Evolutionary conservation across 805 yeast genomes (phyloP), one percentile per base, ranked within the genome.

Genomic region (Brettanomyces anomalus): DNA sequence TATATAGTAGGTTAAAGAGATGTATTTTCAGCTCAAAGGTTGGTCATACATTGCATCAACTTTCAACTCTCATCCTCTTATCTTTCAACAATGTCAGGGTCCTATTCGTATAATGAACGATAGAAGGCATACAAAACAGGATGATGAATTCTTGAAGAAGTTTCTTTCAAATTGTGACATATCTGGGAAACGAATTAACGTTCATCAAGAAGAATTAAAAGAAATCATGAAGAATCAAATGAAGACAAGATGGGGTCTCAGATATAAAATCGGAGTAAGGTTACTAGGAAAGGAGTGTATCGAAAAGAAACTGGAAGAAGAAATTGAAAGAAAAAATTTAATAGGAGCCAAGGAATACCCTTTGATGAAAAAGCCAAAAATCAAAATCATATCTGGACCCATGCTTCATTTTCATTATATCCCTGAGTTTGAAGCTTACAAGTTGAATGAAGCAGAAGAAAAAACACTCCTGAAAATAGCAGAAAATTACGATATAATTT

Each of bases 11-110:
- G n/a, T n/a, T n/a, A n/a, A n/a, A n/a, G 36, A 28, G 5, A 51
- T 53, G 56, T 47, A 41, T 21, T 50, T 44, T 44, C 49, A 51
- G 33, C 34, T 51, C 24, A 53, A 48, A 31, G 45, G 43, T 30
- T 55, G 57, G 56, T 42, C 46, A 18, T 37, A 43, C 15, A 46
- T 55, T 33, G 55, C 56, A 14, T 51, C 54, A 5, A 47, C 49
- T 7, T 40, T 43, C n/a, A 43, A 50, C 17, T 49, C 54, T 4
- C 58, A 55, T 41, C 58, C 61, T 6, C 41, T 53, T 24, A 50
- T 55, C n/a, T 56, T 50, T 44, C 56, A 55, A 37, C 39, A 49
- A 3, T 38, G 41, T 16, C n/a, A 39, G 10, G 31, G 37, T 17
- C 55, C 57, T 13, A 34, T 43, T 28, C 49, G 54, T 33, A 45